phyloP scores from a whole-genome alignment of 805 yeast species.

The Kregervanrija delftensis region DNA sequence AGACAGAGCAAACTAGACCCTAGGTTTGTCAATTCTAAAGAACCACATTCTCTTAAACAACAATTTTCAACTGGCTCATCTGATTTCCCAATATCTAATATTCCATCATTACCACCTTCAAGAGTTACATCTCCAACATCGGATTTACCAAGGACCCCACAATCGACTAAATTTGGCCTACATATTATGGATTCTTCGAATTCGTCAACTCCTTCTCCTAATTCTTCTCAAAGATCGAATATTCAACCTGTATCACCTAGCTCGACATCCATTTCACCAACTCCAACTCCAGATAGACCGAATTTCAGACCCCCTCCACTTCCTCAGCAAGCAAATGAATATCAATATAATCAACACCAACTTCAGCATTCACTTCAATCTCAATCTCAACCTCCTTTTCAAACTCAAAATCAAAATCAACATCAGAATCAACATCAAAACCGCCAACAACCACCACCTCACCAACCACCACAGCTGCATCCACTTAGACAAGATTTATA shows the following conservation, averaged over 20 bases:
- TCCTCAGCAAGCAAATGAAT: not conserved
- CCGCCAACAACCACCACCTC: slow-evolving; percentile 6
- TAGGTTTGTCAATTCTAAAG: too few species aligned
- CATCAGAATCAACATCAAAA: slow-evolving; percentile 5
- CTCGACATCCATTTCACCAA: not conserved
- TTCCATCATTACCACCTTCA: slow-evolving; percentile 1
- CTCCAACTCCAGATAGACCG: not conserved
- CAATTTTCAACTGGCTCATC: not conserved
- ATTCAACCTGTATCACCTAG: not conserved
- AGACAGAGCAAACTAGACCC: too few species aligned
- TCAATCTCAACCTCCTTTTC: not conserved
- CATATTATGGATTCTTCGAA: slow-evolving; percentile 1
- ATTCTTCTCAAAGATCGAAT: not conserved
- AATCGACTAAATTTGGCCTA: slow-evolving; percentile 7
- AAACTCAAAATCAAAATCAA: not conserved
- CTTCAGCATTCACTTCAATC: slow-evolving; percentile 4
- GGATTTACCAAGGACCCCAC: slow-evolving; percentile 6
- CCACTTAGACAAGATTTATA: not conserved
- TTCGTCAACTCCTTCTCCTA: not conserved
- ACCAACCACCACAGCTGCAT: not conserved
- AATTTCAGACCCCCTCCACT: not conserved
- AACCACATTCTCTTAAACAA: slow-evolving; percentile 4
- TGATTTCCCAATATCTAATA: not conserved
- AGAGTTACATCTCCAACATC: slow-evolving; percentile 1
- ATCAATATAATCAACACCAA: slow-evolving; percentile 8